A percentile compares a stretch with the other conserved stretches of the same genome.
These are phyloP conservation scores for Ogataea siamensis DNA, from an alignment of 805 yeast genomes.

Conservation along the genomic window DNA sequence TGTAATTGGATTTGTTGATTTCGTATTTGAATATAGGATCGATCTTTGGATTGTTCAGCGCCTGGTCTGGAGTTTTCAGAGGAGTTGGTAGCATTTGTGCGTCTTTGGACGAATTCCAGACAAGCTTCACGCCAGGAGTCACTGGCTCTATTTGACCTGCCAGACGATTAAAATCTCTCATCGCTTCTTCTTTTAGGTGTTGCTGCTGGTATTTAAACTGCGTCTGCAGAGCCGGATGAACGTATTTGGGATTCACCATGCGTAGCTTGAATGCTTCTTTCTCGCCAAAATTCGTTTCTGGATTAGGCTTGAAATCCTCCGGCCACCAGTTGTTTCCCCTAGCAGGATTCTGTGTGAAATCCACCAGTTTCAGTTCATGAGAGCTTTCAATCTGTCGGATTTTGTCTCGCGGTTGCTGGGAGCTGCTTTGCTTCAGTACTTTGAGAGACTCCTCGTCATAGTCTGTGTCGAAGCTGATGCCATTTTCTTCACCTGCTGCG, in stretches of 20 bases:
- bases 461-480: constrained; percentile 4
- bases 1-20: constrained; percentile 23
- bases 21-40: constrained; percentile 31
- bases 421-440: constrained; percentile 8
- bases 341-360: constrained; percentile 29
- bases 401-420: constrained; percentile 15
- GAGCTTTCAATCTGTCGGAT: constrained; percentile 8
- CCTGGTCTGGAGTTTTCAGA: constrained; percentile 23
- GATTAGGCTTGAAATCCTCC: constrained; percentile 37
- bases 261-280: constrained; percentile 23
- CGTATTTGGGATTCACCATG: constrained; percentile 17
- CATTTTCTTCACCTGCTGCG: constrained; percentile 1
- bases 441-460: constrained; percentile 11
- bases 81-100: constrained; percentile 23
- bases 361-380: constrained; percentile 13
- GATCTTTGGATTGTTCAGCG: constrained; percentile 24
- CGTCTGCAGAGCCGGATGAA: constrained; percentile 25
- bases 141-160: constrained; percentile 17
- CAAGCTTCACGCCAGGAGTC: constrained; percentile 15
- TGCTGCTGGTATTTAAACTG: constrained; percentile 25
- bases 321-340: constrained; percentile 34
- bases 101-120: constrained; percentile 13
- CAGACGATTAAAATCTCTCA: constrained; percentile 26
- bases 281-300: constrained; percentile 23
- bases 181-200: constrained; percentile 21